These are phyloP conservation scores for Cytospora schulzeri DNA, from an alignment of 2,329 filamentous ascomycete species.

Conservation along the genomic window DNA sequence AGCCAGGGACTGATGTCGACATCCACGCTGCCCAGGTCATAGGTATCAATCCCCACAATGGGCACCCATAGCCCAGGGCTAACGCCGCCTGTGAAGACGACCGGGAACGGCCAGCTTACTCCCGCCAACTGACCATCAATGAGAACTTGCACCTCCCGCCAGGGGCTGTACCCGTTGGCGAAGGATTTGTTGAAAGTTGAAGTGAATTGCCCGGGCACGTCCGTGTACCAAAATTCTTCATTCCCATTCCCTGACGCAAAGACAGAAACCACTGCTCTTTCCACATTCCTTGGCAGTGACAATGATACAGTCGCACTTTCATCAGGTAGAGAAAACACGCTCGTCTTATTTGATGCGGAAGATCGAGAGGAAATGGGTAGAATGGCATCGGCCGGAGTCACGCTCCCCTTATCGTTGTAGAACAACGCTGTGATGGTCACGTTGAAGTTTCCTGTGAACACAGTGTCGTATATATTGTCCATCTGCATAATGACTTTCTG, in stretches of 20 bases:
- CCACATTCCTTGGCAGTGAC: constrained; percentile 65
- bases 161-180: constrained; percentile 69
- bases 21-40: constrained; percentile 76
- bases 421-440: constrained; percentile 74
- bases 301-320: constrained; percentile 62
- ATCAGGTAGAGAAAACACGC: constrained; percentile 67
- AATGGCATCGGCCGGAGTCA: constrained; percentile 62
- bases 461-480: constrained; percentile 69
- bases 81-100: constrained; percentile 80
- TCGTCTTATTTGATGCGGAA: constrained; percentile 53
- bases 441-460: constrained; percentile 74
- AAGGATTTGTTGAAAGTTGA: constrained; percentile 59
- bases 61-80: constrained; percentile 77
- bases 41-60: constrained; percentile 75
- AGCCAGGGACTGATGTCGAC: constrained; percentile 81
- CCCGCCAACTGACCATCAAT: constrained; percentile 77
- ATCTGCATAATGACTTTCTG: constrained; percentile 82
- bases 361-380: constrained; percentile 65
- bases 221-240: constrained; percentile 87
- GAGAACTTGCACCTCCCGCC: constrained; percentile 76
- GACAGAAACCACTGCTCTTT: constrained; percentile 72
- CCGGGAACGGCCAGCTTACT: constrained; percentile 78
- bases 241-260: constrained; percentile 73
- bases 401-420: constrained; percentile 51
- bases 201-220: constrained; percentile 65